Conservation (phyloP, 345 rosid species). For the Lepidium aucheri region DNA sequence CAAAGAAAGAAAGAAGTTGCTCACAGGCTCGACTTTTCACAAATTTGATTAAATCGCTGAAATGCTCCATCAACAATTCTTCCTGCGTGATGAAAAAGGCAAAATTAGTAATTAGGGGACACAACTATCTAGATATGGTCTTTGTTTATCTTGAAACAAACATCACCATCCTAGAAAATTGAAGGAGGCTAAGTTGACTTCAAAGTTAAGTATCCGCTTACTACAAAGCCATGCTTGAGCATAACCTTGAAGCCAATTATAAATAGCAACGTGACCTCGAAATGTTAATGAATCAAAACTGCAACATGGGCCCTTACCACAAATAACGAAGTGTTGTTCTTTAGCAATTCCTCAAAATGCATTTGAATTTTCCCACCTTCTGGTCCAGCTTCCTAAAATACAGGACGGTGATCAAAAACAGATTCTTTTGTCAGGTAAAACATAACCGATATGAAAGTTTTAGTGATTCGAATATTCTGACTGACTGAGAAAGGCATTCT, state of each 20-base stretch:
- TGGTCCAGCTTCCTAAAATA: conserved; percentile 76
- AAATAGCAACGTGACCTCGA: neutral
- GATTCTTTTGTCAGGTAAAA: neutral
- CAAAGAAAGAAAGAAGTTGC: conserved; percentile 15
- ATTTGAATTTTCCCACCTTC: conserved; percentile 90
- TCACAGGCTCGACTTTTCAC: conserved; percentile 87
- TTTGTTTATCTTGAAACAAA: neutral
- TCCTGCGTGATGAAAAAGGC: conserved; percentile 42
- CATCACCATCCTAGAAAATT: neutral
- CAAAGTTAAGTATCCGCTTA: neutral
- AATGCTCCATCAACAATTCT: conserved; percentile 86
- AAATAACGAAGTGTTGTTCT: conserved; percentile 77
- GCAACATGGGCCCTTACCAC: conserved; percentile 49
- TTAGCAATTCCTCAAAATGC: conserved; percentile 87
- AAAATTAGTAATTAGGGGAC: neutral
- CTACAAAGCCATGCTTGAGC: neutral
- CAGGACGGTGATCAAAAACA: neutral
- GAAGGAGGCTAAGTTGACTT: neutral
- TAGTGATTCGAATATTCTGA: neutral
- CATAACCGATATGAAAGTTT: neutral
- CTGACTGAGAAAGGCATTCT: neutral
- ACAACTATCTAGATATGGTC: neutral
- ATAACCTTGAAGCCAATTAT: neutral
- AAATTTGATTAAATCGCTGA: conserved; percentile 79
- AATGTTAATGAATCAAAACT: neutral